These are phyloP conservation scores for Gilbertella persicaria DNA, from an alignment of 371 early-diverging fungal genomes.

Conservation along the genomic window DNA sequence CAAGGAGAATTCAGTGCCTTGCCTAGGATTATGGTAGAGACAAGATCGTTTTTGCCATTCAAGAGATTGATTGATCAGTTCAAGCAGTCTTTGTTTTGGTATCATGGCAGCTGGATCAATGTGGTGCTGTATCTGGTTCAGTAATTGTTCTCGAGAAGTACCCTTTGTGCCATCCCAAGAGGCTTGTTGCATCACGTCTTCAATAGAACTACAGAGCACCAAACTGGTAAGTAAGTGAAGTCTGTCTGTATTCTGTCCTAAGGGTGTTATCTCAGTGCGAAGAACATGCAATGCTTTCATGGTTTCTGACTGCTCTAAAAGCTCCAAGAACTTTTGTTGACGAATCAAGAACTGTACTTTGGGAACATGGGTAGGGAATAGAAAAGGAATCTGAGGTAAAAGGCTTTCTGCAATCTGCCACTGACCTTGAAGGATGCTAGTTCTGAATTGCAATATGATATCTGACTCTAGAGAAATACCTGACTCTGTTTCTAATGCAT, in stretches of 20 bases:
- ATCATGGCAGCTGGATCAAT: slow-evolving; percentile 86
- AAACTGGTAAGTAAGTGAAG: slow-evolving; percentile 66
- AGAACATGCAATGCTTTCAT: slow-evolving; percentile 71
- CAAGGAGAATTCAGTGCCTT: slow-evolving; percentile 56
- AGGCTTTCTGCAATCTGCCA: slow-evolving; percentile 71
- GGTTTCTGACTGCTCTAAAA: slow-evolving; percentile 61
- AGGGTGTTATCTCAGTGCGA: slow-evolving; percentile 73
- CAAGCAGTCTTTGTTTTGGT: slow-evolving; percentile 78
- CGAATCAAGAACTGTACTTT: slow-evolving; percentile 67
- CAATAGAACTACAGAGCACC: slow-evolving; percentile 65
- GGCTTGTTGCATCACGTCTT: slow-evolving; percentile 64
- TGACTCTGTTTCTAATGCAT: slow-evolving; percentile 70
- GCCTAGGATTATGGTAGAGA: slow-evolving; percentile 78
- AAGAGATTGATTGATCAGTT: slow-evolving; percentile 81
- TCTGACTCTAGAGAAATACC: slow-evolving; percentile 69
- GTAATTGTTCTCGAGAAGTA: slow-evolving; percentile 65
- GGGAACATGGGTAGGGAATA: slow-evolving; percentile 9
- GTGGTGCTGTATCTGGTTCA: slow-evolving; percentile 71
- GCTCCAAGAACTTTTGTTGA: slow-evolving; percentile 84
- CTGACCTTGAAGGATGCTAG: slow-evolving; percentile 67
- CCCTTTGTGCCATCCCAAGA: slow-evolving; percentile 82
- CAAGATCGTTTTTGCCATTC: slow-evolving; percentile 77
- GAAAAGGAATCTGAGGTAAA: slow-evolving; percentile 45
- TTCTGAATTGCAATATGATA: slow-evolving; percentile 60
- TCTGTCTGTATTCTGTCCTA: slow-evolving; percentile 60